Evolutionary conservation across 2,329 filamentous ascomycete species (phyloP), one percentile per base, ranked within the genome.

Genomic region (Shiraia sp.): DNA sequence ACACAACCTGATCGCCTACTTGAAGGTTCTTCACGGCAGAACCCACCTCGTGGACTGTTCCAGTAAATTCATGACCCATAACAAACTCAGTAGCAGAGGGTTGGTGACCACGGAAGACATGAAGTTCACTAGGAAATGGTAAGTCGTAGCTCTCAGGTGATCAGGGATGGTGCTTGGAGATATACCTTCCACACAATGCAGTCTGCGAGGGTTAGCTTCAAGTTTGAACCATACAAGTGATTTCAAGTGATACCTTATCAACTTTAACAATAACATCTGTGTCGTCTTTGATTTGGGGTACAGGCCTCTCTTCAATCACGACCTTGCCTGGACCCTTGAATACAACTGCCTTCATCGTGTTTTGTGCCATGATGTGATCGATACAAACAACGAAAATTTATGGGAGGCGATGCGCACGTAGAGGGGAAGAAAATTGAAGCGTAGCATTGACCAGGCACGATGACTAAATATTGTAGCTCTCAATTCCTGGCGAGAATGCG

Each of bases 31-130:
- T 84, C 32, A 96, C 88, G 2, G 73, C 77, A 12, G 78, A 72
- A 0, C 90, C 90, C 31, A 79, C 73, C 49, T 87, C 81, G 24
- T 84, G 78, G 8, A 95, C 81, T 16, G 77, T 79, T 4, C 91
- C 91, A 2, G 88, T 89, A 63, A 95, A 95, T 63, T 96, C 91
- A 66, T 96, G 91, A 44, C 90, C 88, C 86, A 81, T 83, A 43
- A 85, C 80, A 59, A 83, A 84, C 24, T 75, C 80, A 0, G 86
- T 81, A 1, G 70, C 76, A 6, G 83, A 86, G 16, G 82, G 78
- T 63, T 95, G 83, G 58, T 90, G 85, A 25, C 91, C 91, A 32
- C 90, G 86, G 72, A 85, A 96, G 39, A 89, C 83, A 70, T 96
- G 91, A 26, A 96, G 77, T 64, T 96, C 90, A 61, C 87, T 91